Percentiles rank a stretch among this genome's conserved stretches.
These are phyloP conservation scores for Cyanidium caldarium DNA, from an alignment of 23 red algal genomes.

Conservation along the genomic window DNA sequence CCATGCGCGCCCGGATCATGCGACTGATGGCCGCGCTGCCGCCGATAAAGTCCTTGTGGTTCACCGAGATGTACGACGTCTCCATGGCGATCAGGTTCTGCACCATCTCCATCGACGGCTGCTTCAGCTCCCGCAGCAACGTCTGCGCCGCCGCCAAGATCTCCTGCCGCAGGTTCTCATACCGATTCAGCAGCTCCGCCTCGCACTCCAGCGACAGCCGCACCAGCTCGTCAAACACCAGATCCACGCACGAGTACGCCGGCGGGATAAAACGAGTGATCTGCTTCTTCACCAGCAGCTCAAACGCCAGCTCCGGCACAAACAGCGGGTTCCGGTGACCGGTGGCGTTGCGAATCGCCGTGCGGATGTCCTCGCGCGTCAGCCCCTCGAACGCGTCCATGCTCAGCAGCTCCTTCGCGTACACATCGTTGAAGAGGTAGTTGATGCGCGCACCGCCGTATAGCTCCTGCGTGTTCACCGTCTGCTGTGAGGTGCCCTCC, in stretches of 20 bases:
- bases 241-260: constrained; percentile 61
- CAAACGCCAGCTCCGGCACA: constrained; percentile 88
- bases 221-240: constrained; percentile 77
- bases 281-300: constrained; percentile 65
- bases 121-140: constrained; percentile 52
- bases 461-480: constrained; percentile 59
- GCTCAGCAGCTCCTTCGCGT: constrained; percentile 37
- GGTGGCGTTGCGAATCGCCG: constrained; percentile 88
- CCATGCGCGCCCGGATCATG: constrained; percentile 13
- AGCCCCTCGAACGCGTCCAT: constrained; percentile 84
- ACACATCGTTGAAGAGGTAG: constrained; percentile 78
- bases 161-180: constrained; percentile 39
- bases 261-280: constrained; percentile 65
- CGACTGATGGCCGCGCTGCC: constrained; percentile 23
- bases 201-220: constrained; percentile 42
- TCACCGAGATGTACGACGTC: constrained; percentile 79
- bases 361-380: constrained; percentile 82
- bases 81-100: constrained; percentile 84
- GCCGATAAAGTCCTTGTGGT: constrained; percentile 91
- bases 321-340: constrained; percentile 87
- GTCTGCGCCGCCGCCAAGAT: constrained; percentile 41
- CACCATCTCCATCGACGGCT: constrained; percentile 60
- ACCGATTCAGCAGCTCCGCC: constrained; percentile 44
- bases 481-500: constrained; percentile 53
- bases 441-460: constrained; percentile 76